These are phyloP conservation scores for Solanum sitiens DNA, from an alignment of 257 asterid genomes.

Conservation along the genomic window DNA sequence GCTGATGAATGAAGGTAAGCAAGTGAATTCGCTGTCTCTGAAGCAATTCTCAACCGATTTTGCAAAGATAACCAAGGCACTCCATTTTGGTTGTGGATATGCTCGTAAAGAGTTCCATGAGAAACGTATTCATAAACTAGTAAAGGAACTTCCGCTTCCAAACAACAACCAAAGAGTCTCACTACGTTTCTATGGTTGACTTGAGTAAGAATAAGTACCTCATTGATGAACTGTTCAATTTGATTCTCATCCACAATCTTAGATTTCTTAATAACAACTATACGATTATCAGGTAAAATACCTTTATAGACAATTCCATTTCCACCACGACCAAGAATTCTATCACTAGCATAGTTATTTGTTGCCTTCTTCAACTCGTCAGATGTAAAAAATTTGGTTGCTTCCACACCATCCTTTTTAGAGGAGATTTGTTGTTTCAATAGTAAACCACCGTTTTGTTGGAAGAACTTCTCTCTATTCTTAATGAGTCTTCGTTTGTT, in stretches of 20 bases:
- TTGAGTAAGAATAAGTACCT: slow-evolving; percentile 44
- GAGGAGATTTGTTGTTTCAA: slow-evolving; percentile 24
- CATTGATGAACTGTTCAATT: slow-evolving; percentile 56
- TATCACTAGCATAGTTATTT: slow-evolving; percentile 30
- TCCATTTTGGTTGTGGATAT: slow-evolving; percentile 23
- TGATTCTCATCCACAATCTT: slow-evolving; percentile 33
- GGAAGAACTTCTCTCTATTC: slow-evolving; percentile 26
- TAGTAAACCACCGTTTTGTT: slow-evolving; percentile 44
- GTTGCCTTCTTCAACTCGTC: slow-evolving; percentile 28
- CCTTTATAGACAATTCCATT: slow-evolving; percentile 41
- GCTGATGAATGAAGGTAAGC: slow-evolving; percentile 57
- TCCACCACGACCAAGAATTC: slow-evolving; percentile 47
- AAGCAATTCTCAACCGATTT: slow-evolving; percentile 28
- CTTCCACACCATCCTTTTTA: neutral
- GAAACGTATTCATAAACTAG: slow-evolving; percentile 36
- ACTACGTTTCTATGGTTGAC: slow-evolving; percentile 51
- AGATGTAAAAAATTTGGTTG: slow-evolving; percentile 19
- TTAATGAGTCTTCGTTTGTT: neutral
- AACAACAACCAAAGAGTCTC: slow-evolving; percentile 49
- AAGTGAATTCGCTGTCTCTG: slow-evolving; percentile 37
- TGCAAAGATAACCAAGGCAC: slow-evolving; percentile 42
- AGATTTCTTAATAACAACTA: slow-evolving; percentile 47
- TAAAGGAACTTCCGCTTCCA: slow-evolving; percentile 41
- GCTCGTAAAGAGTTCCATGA: slow-evolving; percentile 28
- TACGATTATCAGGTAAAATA: slow-evolving; percentile 6